These are phyloP conservation scores for Stromatinia cepivora DNA, from an alignment of 2,329 filamentous ascomycete species.

Conservation along the genomic window DNA sequence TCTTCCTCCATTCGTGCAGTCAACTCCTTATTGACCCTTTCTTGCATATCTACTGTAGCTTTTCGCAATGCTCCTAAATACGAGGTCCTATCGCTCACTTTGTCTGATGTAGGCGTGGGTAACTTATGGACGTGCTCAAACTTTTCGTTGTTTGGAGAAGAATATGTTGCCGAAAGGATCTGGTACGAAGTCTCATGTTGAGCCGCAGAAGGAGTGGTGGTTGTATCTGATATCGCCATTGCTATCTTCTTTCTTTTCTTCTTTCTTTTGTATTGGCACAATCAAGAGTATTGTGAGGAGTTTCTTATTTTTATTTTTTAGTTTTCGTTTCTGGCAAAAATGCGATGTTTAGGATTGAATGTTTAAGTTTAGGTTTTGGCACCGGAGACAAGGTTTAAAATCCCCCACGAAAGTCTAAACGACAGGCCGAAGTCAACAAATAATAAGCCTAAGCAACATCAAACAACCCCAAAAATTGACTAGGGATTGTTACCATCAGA, in stretches of 20 bases:
- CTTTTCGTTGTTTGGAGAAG: conserved; percentile 50
- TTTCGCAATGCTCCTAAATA: conserved; percentile 61
- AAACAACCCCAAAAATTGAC: background rate
- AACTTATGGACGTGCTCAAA: conserved; percentile 49
- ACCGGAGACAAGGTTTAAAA: conserved; percentile 14
- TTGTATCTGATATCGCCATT: conserved; percentile 18
- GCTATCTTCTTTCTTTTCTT: background rate
- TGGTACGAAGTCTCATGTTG: conserved; percentile 8
- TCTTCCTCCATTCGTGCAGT: conserved; percentile 75
- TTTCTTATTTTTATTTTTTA: background rate
- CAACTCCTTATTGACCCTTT: conserved; percentile 67
- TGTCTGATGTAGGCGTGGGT: conserved; percentile 41
- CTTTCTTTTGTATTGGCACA: background rate
- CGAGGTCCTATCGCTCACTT: conserved; percentile 53
- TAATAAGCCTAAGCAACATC: background rate
- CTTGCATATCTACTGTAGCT: conserved; percentile 61
- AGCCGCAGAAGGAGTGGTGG: conserved; percentile 10
- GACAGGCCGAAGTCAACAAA: background rate
- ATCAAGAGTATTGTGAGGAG: background rate
- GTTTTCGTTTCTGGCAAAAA: background rate
- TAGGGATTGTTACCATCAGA: conserved; percentile 4
- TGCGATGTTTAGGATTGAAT: background rate
- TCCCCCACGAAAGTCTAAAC: conserved; percentile 12
- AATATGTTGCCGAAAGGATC: conserved; percentile 50
- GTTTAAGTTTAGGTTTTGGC: background rate